Evolutionary conservation across 176 grass and related monocot genomes (phyloP).

Genomic region (Chloris gayana): DNA sequence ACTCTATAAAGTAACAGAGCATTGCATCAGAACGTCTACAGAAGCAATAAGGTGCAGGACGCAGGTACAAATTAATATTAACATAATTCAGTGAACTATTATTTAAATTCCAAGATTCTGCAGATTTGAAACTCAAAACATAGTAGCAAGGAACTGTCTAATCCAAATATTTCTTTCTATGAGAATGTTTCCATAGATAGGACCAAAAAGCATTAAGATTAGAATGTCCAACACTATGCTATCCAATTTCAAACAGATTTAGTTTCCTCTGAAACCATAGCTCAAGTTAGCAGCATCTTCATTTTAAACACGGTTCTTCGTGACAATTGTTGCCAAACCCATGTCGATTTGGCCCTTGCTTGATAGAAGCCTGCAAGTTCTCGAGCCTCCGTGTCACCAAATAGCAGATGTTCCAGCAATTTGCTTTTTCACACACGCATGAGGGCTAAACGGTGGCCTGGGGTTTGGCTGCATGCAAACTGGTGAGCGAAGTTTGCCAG

Average conservation of each 20-base stretch:
- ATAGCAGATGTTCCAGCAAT: neutral
- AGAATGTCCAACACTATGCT: neutral
- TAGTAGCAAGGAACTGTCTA: neutral
- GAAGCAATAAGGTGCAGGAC: neutral
- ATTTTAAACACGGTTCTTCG: neutral
- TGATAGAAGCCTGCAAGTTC: neutral
- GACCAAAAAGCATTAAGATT: neutral
- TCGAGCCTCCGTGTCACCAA: neutral
- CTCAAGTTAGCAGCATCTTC: constrained; percentile 23
- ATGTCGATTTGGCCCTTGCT: neutral
- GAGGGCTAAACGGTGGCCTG: neutral
- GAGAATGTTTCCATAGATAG: constrained; percentile 10
- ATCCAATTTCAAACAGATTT: neutral
- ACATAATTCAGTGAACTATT: neutral
- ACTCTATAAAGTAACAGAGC: neutral
- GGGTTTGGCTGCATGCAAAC: neutral
- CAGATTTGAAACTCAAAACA: constrained; percentile 12
- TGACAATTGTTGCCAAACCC: neutral
- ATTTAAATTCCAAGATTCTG: constrained; percentile 13
- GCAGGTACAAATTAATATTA: neutral
- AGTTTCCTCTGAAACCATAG: constrained; percentile 16
- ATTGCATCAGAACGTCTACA: neutral
- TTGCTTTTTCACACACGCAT: too few relatives aligned
- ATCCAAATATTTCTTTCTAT: neutral
- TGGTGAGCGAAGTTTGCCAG: neutral